Base-by-base conservation (phyloP, 305 asterid species). In the Vinca major region DNA sequence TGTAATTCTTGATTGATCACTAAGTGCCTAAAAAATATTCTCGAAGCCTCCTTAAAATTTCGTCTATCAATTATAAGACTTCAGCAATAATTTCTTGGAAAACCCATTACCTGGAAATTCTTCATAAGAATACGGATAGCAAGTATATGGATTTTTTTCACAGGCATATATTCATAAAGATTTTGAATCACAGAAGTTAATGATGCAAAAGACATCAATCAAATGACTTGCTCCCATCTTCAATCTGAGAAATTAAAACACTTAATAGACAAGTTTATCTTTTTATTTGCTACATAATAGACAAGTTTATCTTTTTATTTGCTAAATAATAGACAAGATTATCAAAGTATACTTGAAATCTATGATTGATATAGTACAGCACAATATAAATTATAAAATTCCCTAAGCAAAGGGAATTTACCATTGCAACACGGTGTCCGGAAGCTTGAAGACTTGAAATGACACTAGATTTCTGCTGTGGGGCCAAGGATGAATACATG, bases 401-500 rank as follows among this genome's bases (percentile, higher is more conserved):
- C 51, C 49, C 47, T 50, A 44, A 61, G 9, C 8, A 9, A 16
- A 37, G 26, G 43, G 47, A n/a, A 78, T 56, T 78, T 88, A 88
- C 98, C 99, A 90, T 91, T 68, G 99, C 96, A 62, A 93, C 96
- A 61, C 58, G 83, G 78, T 86, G 94, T 33, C 97, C 99, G 10
- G 89, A 83, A 60, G 90, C 87, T 85, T 87, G 95, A 79, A 91
- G 96, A 41, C 69, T 79, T 65, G 95, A 85, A 68, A 93, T 84
- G 68, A 78, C 79, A 49, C 62, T 83, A 75, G 97, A 91, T 81
- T 93, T 93, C 82, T 91, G 88, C 82, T 80, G 89, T 10, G 99
- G 99, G 60, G 90, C 81, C 77, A 89, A 75, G 65, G 97, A 87
- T 83, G 96, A 86, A 75, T 87, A 82, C 74, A 85, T 85, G 69